Percentiles rank a stretch among this genome's conserved stretches.
These are phyloP conservation scores for Mycena haematopus DNA, from an alignment of 768 basidiomycete species.

Conservation along the genomic window DNA sequence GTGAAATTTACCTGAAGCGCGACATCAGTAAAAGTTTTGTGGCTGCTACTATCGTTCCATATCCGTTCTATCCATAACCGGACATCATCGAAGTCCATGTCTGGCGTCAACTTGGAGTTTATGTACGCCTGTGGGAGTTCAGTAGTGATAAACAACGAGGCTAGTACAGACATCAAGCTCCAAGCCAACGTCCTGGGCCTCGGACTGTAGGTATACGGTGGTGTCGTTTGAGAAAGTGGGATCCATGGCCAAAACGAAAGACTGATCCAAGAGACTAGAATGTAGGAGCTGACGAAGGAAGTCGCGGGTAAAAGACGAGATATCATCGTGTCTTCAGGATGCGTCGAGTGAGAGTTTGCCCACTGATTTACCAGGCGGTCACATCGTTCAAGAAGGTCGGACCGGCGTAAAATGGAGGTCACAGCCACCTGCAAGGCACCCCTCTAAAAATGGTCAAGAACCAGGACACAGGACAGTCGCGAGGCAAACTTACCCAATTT, in stretches of 20 bases:
- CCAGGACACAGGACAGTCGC: neutral
- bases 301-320: constrained; percentile 50
- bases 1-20: constrained; percentile 58
- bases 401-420: constrained; percentile 52
- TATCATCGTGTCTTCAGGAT: constrained; percentile 39
- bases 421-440: constrained; percentile 57
- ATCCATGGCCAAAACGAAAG: constrained; percentile 58
- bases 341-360: constrained; percentile 32
- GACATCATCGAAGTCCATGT: constrained; percentile 47
- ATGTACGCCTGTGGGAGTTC: constrained; percentile 54
- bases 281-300: constrained; percentile 62
- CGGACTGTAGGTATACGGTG: constrained; percentile 55
- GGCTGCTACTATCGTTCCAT: constrained; percentile 62
- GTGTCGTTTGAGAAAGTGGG: constrained; percentile 56
- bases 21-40: constrained; percentile 61
- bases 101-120: constrained; percentile 62
- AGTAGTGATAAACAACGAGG: constrained; percentile 13
- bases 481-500: constrained; percentile 60
- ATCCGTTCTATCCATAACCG: constrained; percentile 51
- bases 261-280: constrained; percentile 59
- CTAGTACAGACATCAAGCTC: constrained; percentile 61
- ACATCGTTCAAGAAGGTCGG: constrained; percentile 62
- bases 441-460: constrained; percentile 36
- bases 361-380: constrained; percentile 51
- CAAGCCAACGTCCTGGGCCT: constrained; percentile 65